A percentile compares a stretch with the other conserved stretches of the same genome.
These are phyloP conservation scores for Leccinum boreale DNA, from an alignment of 768 basidiomycete genomes.

Conservation along the genomic window DNA sequence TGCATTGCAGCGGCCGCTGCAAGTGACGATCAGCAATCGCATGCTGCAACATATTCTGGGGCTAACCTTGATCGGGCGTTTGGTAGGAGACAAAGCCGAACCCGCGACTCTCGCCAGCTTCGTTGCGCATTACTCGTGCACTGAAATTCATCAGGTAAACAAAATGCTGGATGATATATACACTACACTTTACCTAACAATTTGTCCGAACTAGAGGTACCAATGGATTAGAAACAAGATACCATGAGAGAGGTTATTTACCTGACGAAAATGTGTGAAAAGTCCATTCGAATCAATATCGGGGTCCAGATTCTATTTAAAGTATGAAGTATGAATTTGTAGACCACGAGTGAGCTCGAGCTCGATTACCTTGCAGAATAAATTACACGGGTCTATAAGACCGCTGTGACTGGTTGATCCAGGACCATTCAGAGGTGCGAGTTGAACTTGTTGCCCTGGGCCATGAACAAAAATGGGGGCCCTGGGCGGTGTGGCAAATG, in stretches of 20 bases:
- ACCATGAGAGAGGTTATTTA: slow-evolving; percentile 24
- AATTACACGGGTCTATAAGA: slow-evolving; percentile 85
- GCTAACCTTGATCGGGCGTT: slow-evolving; percentile 73
- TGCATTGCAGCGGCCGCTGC: slow-evolving; percentile 71
- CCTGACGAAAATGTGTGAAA: slow-evolving; percentile 79
- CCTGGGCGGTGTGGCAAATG: slow-evolving; percentile 40
- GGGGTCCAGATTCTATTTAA: slow-evolving; percentile 73
- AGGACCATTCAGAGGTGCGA: slow-evolving; percentile 69
- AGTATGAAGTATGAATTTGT: slow-evolving; percentile 1
- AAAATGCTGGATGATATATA: neutral
- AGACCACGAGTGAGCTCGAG: slow-evolving; percentile 10
- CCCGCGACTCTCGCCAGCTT: slow-evolving; percentile 74
- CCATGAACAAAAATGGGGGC: slow-evolving; percentile 68
- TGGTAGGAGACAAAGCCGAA: slow-evolving; percentile 92
- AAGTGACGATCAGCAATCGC: slow-evolving; percentile 5
- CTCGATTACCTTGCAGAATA: slow-evolving; percentile 73
- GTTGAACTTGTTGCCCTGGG: slow-evolving; percentile 87
- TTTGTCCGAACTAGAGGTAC: slow-evolving; percentile 69
- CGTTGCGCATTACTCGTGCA: slow-evolving; percentile 91
- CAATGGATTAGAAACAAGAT: slow-evolving; percentile 15
- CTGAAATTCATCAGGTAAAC: slow-evolving; percentile 34
- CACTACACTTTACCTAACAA: slow-evolving; percentile 66
- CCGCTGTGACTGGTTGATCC: slow-evolving; percentile 84
- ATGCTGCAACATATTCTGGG: neutral
- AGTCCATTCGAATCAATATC: slow-evolving; percentile 83